Evolutionary conservation across 2,329 filamentous ascomycete species (phyloP), one percentile per base, ranked within the genome.

Genomic region (Fusarium subglutinans): DNA sequence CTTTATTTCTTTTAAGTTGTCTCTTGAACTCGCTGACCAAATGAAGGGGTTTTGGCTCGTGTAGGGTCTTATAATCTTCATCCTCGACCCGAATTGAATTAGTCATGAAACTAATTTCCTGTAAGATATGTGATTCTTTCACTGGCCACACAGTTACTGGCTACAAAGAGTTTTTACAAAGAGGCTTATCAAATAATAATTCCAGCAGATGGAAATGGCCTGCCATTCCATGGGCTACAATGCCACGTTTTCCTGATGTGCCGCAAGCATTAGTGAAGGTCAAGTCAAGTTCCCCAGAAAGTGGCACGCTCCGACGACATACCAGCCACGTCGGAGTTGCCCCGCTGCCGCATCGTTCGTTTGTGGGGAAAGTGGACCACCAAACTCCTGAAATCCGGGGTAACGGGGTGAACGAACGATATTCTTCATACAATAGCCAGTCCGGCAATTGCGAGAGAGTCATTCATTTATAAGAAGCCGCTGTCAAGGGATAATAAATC

Each of bases 151-250:
- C 26, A 26, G 15, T 33, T 33, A 2, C 11, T 4, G 17, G 17
- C 24, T 22, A 51, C 11, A 8, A 51, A 8, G 17, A n/a, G 30
- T 6, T 12, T 20, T 14, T 6, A 6, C 4, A 20, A 14, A 3
- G 8, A n/a, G 30, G 6, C 8, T 24, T 7, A 24, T 3, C 6
- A 7, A 51, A 10, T 1, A 8, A 35, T 3, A 3, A 3, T 20
- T 24, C 17, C 2, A 13, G 7, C 5, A 22, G 17, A 9, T 2
- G 3, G 11, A 9, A 9, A 7, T 28, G 5, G 3, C 13, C 9
- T 28, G 7, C 3, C 14, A 38, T 38, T 54, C 4, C 1, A 5
- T 24, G 11, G n/a, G 4, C 24, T 5, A 14, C 0, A 8, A 5
- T 11, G 17, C 22, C 30, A 20, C 4, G 6, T 11, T n/a, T 10